phyloP scores from a whole-genome alignment of 805 yeast genomes.

The Clavispora carvajalis region DNA sequence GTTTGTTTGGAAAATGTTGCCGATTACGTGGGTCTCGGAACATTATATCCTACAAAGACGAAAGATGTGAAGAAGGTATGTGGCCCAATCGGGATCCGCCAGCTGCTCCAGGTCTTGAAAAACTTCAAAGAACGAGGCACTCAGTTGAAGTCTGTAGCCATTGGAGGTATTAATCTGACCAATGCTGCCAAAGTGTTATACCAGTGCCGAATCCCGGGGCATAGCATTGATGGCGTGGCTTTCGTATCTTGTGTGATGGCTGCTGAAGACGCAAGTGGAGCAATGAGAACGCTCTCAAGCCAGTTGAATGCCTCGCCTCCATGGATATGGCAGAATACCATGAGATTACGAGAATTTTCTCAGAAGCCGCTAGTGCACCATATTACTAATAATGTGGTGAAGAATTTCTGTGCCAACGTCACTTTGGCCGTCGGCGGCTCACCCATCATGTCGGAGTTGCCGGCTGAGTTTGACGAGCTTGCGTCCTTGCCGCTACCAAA shows the following conservation, averaged over 20 bases:
- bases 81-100: conserved; percentile 65
- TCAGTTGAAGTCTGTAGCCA: conserved; percentile 58
- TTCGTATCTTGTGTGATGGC: conserved; percentile 86
- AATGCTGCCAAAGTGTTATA: conserved; percentile 58
- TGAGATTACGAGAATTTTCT: not conserved
- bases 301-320: conserved; percentile 22
- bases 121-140: conserved; percentile 21
- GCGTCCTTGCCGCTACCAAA: conserved; percentile 45
- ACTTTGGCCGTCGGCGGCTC: conserved; percentile 80
- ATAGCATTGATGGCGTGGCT: conserved; percentile 72
- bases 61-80: conserved; percentile 42
- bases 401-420: conserved; percentile 82
- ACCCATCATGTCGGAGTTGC: conserved; percentile 81
- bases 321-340: not conserved
- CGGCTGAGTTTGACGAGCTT: conserved; percentile 63
- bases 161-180: conserved; percentile 69
- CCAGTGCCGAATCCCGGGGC: conserved; percentile 42
- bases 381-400: conserved; percentile 84
- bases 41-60: conserved; percentile 69
- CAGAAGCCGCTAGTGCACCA: conserved; percentile 71
- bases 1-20: conserved; percentile 48
- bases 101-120: conserved; percentile 43
- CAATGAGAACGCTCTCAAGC: conserved; percentile 38
- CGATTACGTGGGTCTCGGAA: conserved; percentile 84
- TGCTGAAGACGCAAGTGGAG: conserved; percentile 43